Evolutionary conservation across 148 eudicot genomes (phyloP).

Genomic region (Camellia sinensis): DNA sequence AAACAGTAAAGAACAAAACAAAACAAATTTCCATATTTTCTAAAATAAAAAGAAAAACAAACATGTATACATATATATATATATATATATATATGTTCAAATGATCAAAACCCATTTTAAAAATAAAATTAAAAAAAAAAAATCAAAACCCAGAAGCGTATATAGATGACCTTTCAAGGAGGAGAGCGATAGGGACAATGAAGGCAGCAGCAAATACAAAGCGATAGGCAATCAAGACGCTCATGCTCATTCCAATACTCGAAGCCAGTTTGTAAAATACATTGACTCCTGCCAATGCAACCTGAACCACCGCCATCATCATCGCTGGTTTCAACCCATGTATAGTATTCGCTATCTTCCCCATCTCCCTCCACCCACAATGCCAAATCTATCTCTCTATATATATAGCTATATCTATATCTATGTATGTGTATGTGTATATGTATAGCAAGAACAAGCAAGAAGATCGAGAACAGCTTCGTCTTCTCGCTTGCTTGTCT

Average conservation of each 20-base stretch:
- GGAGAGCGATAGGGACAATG: constrained; percentile 41
- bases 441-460: not conserved
- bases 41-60: no score
- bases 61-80: not conserved
- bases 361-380: constrained; percentile 4
- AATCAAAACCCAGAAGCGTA: no score
- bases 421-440: no score
- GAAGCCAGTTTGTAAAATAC: constrained; percentile 42
- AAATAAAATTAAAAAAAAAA: no score
- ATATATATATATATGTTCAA: not conserved
- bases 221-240: constrained; percentile 40
- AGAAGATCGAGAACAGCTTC: not conserved
- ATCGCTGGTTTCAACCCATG: constrained; percentile 33
- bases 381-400: no score
- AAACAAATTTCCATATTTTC: no score
- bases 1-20: no score
- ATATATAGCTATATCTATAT: no score
- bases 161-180: constrained; percentile 37
- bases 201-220: constrained; percentile 31
- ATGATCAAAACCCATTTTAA: no score
- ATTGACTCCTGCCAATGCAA: constrained; percentile 26
- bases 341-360: constrained; percentile 8
- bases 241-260: constrained; percentile 35
- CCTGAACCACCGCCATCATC: constrained; percentile 38
- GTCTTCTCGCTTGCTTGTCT: constrained; percentile 11